Evolutionary conservation across 495 filamentous ascomycete species (phyloP), one percentile per base, ranked within the genome.

Genomic region (Daldinia childiae): DNA sequence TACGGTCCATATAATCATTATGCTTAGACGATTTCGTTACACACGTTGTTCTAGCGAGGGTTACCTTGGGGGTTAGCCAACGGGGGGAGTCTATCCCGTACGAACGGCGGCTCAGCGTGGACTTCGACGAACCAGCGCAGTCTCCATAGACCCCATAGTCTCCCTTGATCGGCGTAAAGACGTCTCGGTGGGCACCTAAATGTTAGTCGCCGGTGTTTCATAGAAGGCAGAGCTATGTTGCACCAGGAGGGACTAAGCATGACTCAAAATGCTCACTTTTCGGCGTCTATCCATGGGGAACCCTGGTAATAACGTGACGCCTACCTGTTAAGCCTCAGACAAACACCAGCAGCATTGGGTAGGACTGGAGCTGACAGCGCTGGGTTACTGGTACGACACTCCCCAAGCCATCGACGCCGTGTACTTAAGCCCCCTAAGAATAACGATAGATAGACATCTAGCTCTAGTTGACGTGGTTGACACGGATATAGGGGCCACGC

Each of bases 181-280:
- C 41, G 45, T 36, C 45, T 69, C 70, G 61, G 65, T 58, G 50
- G 58, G 26, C 45, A 45, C 30, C 32, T 52, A 62, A 50, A 68
- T 58, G 60, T 72, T 72, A 67, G 41, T 68, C 50, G 52, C 48
- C 70, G 56, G 57, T 64, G 70, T 73, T 73, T 65, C 70, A 68
- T 68, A n/a, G 36, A 51, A 32, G 65, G 48, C 43, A 41, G 27
- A 32, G 29, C 29, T 38, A 64, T 61, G 68, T 65, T 61, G 57
- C 56, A 65, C 68, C 50, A 54, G 39, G 38, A 48, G 55, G 27
- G 55, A 34, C 38, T 19, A 38, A 62, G 54, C 58, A 41, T 59
- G 24, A 52, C 17, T 58, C 12, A 29, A 52, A 48, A 58, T 45
- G 50, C 57, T 73, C 60, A 14, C 57, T 34, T 68, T 24, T 30